Percentiles rank a stretch among this genome's conserved stretches.
Conservation (phyloP, 371 early-diverging fungal genomes). For the Lichtheimia ornata region DNA sequence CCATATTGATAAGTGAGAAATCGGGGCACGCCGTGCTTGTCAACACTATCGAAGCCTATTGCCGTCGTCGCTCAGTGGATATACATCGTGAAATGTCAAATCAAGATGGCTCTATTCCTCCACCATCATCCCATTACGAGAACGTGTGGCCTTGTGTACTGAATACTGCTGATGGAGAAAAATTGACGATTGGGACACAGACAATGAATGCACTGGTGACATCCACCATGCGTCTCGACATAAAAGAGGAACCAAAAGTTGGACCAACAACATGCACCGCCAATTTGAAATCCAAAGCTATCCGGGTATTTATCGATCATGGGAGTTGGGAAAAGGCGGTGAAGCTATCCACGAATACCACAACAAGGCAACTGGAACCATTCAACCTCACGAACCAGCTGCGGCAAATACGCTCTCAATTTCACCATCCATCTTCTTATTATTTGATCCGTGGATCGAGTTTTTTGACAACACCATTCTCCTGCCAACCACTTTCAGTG, state of each 20-base stretch:
- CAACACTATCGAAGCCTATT: slow-evolving; percentile 32
- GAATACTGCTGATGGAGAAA: slow-evolving; percentile 17
- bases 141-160: slow-evolving; percentile 28
- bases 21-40: slow-evolving; percentile 26
- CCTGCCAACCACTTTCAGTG: slow-evolving; percentile 17
- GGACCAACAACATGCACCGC: slow-evolving; percentile 8
- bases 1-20: slow-evolving; percentile 16
- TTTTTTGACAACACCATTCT: slow-evolving; percentile 16
- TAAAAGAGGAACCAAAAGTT: slow-evolving; percentile 10
- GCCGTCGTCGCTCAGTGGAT: slow-evolving; percentile 16
- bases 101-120: slow-evolving; percentile 16
- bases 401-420: slow-evolving; percentile 20
- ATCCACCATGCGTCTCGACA: slow-evolving; percentile 19
- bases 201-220: slow-evolving; percentile 12
- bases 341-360: slow-evolving; percentile 9
- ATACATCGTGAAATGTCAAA: slow-evolving; percentile 14
- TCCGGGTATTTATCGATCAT: slow-evolving; percentile 8
- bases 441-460: slow-evolving; percentile 17
- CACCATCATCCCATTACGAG: slow-evolving; percentile 17
- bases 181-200: slow-evolving; percentile 23
- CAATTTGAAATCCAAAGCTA: background rate
- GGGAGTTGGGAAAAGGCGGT: slow-evolving; percentile 15
- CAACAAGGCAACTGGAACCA: slow-evolving; percentile 12
- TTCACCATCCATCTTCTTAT: slow-evolving; percentile 19
- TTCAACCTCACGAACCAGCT: slow-evolving; percentile 16